phyloP scores from a whole-genome alignment of 192 early-diverging fungal genomes.

The Chytriomyces confervae region DNA sequence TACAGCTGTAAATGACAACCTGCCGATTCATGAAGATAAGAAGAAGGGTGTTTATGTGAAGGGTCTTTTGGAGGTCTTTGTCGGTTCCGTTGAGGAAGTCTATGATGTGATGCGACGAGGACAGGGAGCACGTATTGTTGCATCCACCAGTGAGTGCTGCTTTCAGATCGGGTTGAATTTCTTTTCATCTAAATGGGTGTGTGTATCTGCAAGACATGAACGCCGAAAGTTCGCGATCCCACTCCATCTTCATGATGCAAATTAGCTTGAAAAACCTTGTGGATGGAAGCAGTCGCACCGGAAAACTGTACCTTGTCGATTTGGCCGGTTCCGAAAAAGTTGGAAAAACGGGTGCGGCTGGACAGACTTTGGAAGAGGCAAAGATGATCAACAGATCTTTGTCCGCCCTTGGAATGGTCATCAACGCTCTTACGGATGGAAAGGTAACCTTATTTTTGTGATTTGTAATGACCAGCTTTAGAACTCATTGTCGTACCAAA shows the following conservation, averaged over 20 bases:
- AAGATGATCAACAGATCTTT: constrained; percentile 99
- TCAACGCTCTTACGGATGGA: constrained; percentile 97
- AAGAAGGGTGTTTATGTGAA: constrained; percentile 97
- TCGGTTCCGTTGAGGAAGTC: constrained; percentile 91
- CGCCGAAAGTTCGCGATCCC: constrained; percentile 95
- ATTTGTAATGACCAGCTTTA: constrained; percentile 11
- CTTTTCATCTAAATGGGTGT: background rate
- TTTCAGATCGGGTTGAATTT: background rate
- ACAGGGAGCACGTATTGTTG: constrained; percentile 83
- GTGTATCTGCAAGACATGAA: constrained; percentile 82
- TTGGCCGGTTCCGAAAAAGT: constrained; percentile 99
- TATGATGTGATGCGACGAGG: constrained; percentile 98
- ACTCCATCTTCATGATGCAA: constrained; percentile 98
- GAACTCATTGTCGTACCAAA: constrained; percentile 3
- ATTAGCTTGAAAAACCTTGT: constrained; percentile 92
- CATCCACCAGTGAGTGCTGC: constrained; percentile 78
- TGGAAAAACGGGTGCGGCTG: constrained; percentile 96
- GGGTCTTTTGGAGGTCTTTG: constrained; percentile 96
- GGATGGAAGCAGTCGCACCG: constrained; percentile 87
- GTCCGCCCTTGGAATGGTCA: constrained; percentile 98
- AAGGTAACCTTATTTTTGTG: constrained; percentile 63
- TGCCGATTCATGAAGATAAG: constrained; percentile 98
- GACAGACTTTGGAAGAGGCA: constrained; percentile 98
- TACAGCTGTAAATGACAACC: constrained; percentile 80
- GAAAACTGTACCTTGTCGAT: constrained; percentile 96